Evolutionary conservation across 257 asterid species (phyloP).

Genomic region (Primulina eburnea): DNA sequence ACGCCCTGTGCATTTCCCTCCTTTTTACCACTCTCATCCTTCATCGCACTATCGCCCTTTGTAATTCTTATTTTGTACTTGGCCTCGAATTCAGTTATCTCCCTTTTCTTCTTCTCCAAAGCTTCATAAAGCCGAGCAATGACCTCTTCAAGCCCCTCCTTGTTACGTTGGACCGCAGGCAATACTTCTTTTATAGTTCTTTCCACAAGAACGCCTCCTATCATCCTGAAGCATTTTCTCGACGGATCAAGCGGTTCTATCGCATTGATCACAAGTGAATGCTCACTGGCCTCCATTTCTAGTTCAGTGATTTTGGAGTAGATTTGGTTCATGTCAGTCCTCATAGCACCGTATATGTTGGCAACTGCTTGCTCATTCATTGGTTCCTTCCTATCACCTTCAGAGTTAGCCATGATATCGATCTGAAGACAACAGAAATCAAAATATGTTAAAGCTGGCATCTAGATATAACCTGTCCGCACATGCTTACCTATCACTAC

Average conservation of each 20-base stretch:
- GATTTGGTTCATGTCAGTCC: constrained; percentile 76
- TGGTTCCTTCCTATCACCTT: constrained; percentile 55
- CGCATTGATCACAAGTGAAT: constrained; percentile 86
- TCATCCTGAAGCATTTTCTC: constrained; percentile 93
- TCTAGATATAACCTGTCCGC: neutral
- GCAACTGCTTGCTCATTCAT: constrained; percentile 50
- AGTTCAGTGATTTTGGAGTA: constrained; percentile 88
- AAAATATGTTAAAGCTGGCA: neutral
- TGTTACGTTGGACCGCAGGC: constrained; percentile 88
- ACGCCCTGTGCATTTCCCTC: constrained; percentile 91
- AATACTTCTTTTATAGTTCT: constrained; percentile 78
- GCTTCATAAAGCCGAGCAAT: constrained; percentile 76
- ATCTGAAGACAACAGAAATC: constrained; percentile 22
- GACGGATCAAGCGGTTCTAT: constrained; percentile 82
- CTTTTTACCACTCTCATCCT: constrained; percentile 71
- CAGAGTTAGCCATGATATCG: constrained; percentile 58
- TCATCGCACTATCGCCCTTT: constrained; percentile 67
- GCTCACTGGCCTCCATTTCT: constrained; percentile 95
- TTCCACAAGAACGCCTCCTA: constrained; percentile 97
- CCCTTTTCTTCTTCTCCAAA: constrained; percentile 84
- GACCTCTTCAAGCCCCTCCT: constrained; percentile 94
- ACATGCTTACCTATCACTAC: neutral
- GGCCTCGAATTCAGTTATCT: constrained; percentile 74
- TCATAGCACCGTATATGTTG: constrained; percentile 64
- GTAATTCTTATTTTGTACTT: constrained; percentile 80